Evolutionary conservation across 2,329 filamentous ascomycete genomes (phyloP).

Genomic region (Penicillium sp.): DNA sequence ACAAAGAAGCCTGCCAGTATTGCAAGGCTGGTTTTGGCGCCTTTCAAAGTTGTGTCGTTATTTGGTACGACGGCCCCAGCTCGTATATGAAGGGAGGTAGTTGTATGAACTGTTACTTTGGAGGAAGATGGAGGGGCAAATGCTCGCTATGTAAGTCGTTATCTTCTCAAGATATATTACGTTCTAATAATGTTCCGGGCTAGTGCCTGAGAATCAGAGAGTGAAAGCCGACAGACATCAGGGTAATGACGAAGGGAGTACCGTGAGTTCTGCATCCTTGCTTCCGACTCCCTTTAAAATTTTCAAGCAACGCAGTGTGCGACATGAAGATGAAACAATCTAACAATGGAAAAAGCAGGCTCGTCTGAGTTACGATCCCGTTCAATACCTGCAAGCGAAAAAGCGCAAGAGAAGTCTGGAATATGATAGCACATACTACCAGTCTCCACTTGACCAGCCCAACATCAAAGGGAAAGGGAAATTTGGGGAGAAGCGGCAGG

Average conservation of each 20-base stretch:
- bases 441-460: background rate
- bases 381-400: background rate
- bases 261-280: too few species aligned
- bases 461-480: background rate
- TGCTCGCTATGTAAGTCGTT: background rate
- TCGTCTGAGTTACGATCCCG: background rate
- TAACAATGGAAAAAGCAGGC: background rate
- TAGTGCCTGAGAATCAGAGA: too few species aligned
- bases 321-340: too few species aligned
- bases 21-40: too few species aligned
- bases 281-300: too few species aligned
- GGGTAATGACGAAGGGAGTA: too few species aligned
- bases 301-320: too few species aligned
- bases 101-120: background rate
- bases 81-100: fast-evolving
- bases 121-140: fast-evolving
- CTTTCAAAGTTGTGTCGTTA: background rate
- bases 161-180: too few species aligned
- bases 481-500: background rate
- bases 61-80: fast-evolving
- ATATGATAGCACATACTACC: background rate
- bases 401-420: background rate
- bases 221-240: too few species aligned
- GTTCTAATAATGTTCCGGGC: too few species aligned
- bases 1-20: too few species aligned